Base-by-base conservation (phyloP, 306 rosid species). In the Neltuma alba region DNA sequence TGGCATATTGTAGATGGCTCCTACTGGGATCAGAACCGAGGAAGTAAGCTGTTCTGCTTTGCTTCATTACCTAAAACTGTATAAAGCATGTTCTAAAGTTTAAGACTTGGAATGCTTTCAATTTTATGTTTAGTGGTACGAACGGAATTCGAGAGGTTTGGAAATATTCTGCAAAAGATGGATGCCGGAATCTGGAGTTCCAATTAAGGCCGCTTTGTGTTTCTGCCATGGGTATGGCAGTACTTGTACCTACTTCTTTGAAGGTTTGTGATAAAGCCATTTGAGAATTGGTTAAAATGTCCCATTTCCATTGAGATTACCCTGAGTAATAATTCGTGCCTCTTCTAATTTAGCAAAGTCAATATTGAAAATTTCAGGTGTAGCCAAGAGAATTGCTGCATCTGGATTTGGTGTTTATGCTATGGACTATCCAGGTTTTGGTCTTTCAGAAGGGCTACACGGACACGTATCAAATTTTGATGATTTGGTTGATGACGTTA, bases 181-280 rank as follows among this genome's bases (percentile, higher is more conserved):
- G 97, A 72, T 82, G 76, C 94, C 94, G 12, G 71, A 81, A 82
- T 38, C 83, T 14, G 90, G 83, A 50, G 88, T 85, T 84, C 86
- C 80, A 77, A 69, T 91, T 28, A 94, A 88, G 78, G 98, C 86
- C 9, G 86, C 86, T 40, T 60, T 94, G 72, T 92, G 77, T 88
- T 94, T 89, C 74, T 94, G 98, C 88, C 98, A 94, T 86, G 98
- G 97, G n/a, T 94, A 94, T 91, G 98, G 98, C 55, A 94, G 88
- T 74, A 92, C 98, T 40, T 94, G 98, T 87, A 91, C 97, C 63
- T 94, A 89, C 88, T 94, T 94, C 87, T 94, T 94, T 82, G 98
- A 94, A 89, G 98, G 97, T 91, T 83, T 77, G 97, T 78, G 42
- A 13, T 55, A 34, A n/a, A 33, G 37, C 52, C 16, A 66, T 50